Percentiles rank a stretch among this genome's conserved stretches.
These are phyloP conservation scores for Bromus sterilis DNA, from an alignment of 176 grass and related monocot species.

Conservation along the genomic window DNA sequence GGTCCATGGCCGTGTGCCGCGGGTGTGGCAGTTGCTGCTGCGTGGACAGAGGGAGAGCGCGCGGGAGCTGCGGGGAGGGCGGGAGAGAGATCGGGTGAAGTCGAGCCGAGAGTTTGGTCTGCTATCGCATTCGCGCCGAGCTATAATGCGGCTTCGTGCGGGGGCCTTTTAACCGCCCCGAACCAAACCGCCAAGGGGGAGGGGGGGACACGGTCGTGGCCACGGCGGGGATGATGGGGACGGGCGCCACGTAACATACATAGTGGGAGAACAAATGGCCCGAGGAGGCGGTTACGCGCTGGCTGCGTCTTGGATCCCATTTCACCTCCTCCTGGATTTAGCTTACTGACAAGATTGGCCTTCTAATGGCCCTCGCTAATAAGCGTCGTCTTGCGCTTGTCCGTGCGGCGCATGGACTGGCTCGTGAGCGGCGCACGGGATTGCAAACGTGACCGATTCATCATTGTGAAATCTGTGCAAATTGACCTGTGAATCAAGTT, in stretches of 20 bases:
- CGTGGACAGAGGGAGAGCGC: background rate
- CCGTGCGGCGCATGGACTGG: background rate
- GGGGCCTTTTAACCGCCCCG: conserved; percentile 26
- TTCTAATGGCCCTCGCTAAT: background rate
- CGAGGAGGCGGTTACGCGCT: background rate
- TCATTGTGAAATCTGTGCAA: background rate
- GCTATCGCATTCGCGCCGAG: conserved; percentile 36
- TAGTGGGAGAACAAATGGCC: background rate
- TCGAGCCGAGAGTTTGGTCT: background rate
- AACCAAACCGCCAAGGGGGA: background rate
- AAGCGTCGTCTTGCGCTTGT: background rate
- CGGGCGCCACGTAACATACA: conserved; percentile 12
- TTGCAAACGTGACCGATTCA: background rate
- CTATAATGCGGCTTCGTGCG: conserved; percentile 19
- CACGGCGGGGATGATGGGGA: background rate
- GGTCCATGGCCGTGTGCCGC: no score
- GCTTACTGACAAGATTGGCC: conserved; percentile 6
- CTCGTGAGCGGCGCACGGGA: conserved; percentile 27
- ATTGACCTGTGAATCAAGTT: no score
- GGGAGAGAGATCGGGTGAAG: background rate
- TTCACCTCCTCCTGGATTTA: background rate
- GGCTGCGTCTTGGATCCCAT: background rate
- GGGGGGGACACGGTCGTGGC: conserved; percentile 2
- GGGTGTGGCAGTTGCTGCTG: no score
- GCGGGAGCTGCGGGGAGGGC: conserved; percentile 8